Base-by-base conservation (phyloP, 176 grass and related monocot species). In the Tuctoria greenei region DNA sequence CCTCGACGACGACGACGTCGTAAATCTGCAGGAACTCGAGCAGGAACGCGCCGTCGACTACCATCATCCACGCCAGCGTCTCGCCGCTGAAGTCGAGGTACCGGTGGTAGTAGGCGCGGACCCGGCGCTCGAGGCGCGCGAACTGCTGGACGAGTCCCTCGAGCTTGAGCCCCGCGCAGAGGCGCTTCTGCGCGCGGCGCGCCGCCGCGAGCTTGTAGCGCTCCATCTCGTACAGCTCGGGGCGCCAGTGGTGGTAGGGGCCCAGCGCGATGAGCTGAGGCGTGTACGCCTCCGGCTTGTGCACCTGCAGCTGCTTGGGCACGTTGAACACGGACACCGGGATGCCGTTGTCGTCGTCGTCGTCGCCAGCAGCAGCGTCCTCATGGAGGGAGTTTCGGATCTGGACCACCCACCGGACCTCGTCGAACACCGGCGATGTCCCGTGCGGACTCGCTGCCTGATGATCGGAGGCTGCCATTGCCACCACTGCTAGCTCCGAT, bases 171-270 rank as follows among this genome's bases (percentile, higher is more conserved):
- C 44, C 81, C 1, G n/a, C 45, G 15, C 68, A 24, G 73, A 92
- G 87, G 5, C 80, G 86, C 84, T 66, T 87, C 87, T 90, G 89
- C 25, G 84, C 86, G 58, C 90, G 87, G 4, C 85, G 82, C 3
- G 87, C 93, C 2, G 93, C 60, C 3, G 89, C 89, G 62, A 92
- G 93, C 74, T 92, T 96, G 84, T 92, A 92, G 0, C 89, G 84
- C 84, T 96, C 93, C 93, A 92, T 92, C 55, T 96, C 93, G 65
- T 92, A 96, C 45, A 96, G 83, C 73, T 92, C 93, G 6, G 78
- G 75, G 17, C 87, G 84, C 89, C 87, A 92, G 75, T 90, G 93
- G 89, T 96, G 89, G 79, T 96, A 96, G 0, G 87, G 93, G 0
- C 89, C 93, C 4, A 96, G 34, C 23, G 93, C 89, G 40, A 92